These are phyloP conservation scores for Saccharomycopsis schoenii DNA, from an alignment of 805 yeast genomes.

Conservation along the genomic window DNA sequence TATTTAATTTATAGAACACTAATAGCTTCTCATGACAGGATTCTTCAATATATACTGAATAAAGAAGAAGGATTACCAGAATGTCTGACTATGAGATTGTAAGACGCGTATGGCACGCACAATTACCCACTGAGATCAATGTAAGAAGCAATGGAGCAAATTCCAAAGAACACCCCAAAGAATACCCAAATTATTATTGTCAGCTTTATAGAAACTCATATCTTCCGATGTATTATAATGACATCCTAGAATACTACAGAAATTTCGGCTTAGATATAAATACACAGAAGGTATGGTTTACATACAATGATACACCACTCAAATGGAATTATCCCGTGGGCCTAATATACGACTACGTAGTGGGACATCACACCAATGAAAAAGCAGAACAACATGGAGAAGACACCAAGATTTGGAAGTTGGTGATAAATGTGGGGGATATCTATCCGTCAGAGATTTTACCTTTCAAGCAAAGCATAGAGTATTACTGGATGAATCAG, in stretches of 20 bases:
- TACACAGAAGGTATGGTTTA: slow-evolving; percentile 49
- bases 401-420: slow-evolving; percentile 35
- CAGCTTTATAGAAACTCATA: slow-evolving; percentile 39
- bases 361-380: slow-evolving; percentile 22
- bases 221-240: slow-evolving; percentile 34
- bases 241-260: slow-evolving; percentile 3
- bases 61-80: not conserved
- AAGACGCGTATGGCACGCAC: slow-evolving; percentile 10
- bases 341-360: slow-evolving; percentile 45
- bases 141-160: not conserved
- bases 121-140: not conserved
- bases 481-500: slow-evolving; percentile 60
- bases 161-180: not conserved
- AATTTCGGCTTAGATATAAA: not conserved
- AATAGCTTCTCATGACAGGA: no score
- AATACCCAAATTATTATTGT: slow-evolving; percentile 2
- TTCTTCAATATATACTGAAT: not conserved
- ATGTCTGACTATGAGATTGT: slow-evolving; percentile 7
- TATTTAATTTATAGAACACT: no score
- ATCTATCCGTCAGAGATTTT: slow-evolving; percentile 38
- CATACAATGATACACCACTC: slow-evolving; percentile 51
- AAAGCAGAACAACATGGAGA: not conserved
- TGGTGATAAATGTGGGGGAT: slow-evolving; percentile 33
- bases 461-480: slow-evolving; percentile 29
- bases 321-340: slow-evolving; percentile 78